A percentile compares a stretch with the other conserved stretches of the same genome.
These are phyloP conservation scores for Pistacia atlantica DNA, from an alignment of 345 rosid species.

Conservation along the genomic window DNA sequence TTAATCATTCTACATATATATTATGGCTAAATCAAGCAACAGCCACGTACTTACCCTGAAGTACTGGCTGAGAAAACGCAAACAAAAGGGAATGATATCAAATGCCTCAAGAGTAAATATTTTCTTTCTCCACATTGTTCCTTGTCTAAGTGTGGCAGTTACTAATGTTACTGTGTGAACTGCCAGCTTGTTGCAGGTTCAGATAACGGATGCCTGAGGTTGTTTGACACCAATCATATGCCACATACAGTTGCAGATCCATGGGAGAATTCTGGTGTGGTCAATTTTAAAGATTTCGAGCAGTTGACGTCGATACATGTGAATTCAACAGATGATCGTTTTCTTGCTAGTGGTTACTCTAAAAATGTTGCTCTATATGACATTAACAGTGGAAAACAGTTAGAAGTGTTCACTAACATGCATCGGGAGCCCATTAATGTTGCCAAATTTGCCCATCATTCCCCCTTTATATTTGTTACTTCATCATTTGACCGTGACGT, in stretches of 20 bases:
- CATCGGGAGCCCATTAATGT: constrained; percentile 56
- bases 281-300: constrained; percentile 41
- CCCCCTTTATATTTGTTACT: constrained; percentile 52
- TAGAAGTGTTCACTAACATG: constrained; percentile 44
- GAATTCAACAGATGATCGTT: constrained; percentile 48
- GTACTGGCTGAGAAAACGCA: background rate
- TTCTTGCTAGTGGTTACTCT: constrained; percentile 53
- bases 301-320: constrained; percentile 52
- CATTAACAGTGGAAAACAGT: constrained; percentile 34
- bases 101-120: background rate
- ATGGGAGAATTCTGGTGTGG: constrained; percentile 15
- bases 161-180: constrained; percentile 18
- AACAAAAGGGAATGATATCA: background rate
- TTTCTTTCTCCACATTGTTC: constrained; percentile 7
- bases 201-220: constrained; percentile 47
- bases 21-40: background rate
- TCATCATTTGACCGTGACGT: constrained; percentile 55
- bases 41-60: background rate
- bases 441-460: constrained; percentile 50
- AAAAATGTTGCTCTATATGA: constrained; percentile 48
- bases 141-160: constrained; percentile 1
- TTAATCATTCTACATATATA: background rate
- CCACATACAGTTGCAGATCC: constrained; percentile 26
- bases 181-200: constrained; percentile 50
- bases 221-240: constrained; percentile 41